These are phyloP conservation scores for cucumber (Cucumis sativus) DNA, from an alignment of 306 rosid species.

Conservation along the genomic window Cucumber_9930_V3 NC_026657.2:27355001-27355500, in stretches of 20 bases:
- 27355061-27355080: too few relatives aligned
- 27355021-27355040: too few relatives aligned
- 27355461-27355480: neutral
- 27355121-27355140: neutral
- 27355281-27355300: neutral
- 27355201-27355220: neutral
- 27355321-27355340: neutral
- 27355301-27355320: neutral
- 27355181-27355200: neutral
- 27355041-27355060: too few relatives aligned
- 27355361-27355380: neutral
- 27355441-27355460: neutral
- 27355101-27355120: too few relatives aligned
- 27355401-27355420: neutral
- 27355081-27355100: too few relatives aligned
- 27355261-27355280: neutral
- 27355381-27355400: neutral
- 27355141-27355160: neutral
- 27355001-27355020: too few relatives aligned
- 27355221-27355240: neutral
- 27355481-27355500: neutral
- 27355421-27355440: neutral
- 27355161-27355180: neutral
- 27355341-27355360: neutral
- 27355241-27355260: slow-evolving; percentile 4